A percentile compares a stretch with the other conserved stretches of the same genome.
These are phyloP conservation scores for Suillus brevipes DNA, from an alignment of 768 basidiomycete species.

Conservation along the genomic window DNA sequence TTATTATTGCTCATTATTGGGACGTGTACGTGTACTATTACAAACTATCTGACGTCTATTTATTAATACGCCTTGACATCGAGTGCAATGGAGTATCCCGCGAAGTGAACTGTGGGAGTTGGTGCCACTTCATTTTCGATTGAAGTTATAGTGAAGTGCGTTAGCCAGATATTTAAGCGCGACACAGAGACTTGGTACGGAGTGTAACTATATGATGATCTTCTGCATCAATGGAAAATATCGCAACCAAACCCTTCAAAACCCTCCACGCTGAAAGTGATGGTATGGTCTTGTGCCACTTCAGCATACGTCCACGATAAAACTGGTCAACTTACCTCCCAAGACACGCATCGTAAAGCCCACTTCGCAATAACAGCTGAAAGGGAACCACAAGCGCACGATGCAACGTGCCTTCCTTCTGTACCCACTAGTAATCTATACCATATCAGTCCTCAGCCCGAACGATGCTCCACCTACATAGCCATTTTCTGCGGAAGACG, in stretches of 20 bases:
- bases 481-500: constrained; percentile 76
- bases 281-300: constrained; percentile 54
- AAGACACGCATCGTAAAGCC: constrained; percentile 67
- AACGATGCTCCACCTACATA: constrained; percentile 46
- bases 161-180: background rate
- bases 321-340: constrained; percentile 47
- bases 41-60: background rate
- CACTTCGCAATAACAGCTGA: constrained; percentile 70
- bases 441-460: constrained; percentile 5
- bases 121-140: background rate
- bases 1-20: constrained; percentile 5
- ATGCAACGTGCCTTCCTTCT: background rate
- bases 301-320: background rate
- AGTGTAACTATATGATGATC: background rate
- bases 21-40: background rate
- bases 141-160: background rate
- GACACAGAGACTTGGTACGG: background rate
- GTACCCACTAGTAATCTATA: constrained; percentile 48
- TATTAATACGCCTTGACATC: background rate
- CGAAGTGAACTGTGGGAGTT: background rate
- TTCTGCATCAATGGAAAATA: constrained; percentile 3
- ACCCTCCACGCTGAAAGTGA: constrained; percentile 67
- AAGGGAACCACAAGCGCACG: constrained; percentile 9
- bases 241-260: constrained; percentile 56
- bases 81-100: background rate